A percentile compares a stretch with the other conserved stretches of the same genome.
Evolutionary conservation across 2,329 filamentous ascomycete genomes (phyloP).

Genomic region (Ophiocordyceps sinensis): DNA sequence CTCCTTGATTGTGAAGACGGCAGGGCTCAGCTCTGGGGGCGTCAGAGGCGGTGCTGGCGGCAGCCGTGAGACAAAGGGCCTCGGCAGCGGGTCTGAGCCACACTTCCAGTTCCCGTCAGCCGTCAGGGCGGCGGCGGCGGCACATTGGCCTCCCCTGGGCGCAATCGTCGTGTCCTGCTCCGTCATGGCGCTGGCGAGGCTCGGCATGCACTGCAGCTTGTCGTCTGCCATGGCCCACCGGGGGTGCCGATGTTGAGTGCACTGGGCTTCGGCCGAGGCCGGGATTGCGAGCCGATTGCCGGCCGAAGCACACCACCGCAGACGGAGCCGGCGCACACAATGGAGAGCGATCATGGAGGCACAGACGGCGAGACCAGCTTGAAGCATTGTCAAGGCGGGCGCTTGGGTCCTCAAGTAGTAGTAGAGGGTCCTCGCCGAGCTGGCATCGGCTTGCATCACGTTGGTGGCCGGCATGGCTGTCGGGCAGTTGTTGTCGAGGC

Average conservation of each 20-base stretch:
- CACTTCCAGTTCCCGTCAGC: conserved; percentile 13
- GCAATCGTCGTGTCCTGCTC: conserved; percentile 2
- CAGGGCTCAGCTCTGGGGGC: conserved; percentile 27
- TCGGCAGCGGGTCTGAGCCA: conserved; percentile 11
- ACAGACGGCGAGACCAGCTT: conserved; percentile 17
- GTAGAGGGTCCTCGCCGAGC: conserved; percentile 13
- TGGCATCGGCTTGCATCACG: conserved; percentile 12
- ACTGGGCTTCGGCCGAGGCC: conserved; percentile 2
- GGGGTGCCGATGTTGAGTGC: conserved; percentile 4
- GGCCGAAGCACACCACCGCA: conserved; percentile 6
- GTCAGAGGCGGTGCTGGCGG: conserved; percentile 35
- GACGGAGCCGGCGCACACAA: conserved; percentile 11
- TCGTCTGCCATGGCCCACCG: conserved; percentile 12
- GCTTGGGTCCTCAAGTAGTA: conserved; percentile 15
- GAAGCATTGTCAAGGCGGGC: conserved; percentile 14
- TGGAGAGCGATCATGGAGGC: conserved; percentile 19
- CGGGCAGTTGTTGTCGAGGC: conserved; percentile 15
- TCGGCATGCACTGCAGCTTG: conserved; percentile 7
- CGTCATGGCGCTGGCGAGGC: neutral
- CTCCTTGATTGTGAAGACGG: conserved; percentile 26
- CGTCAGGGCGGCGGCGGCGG: conserved; percentile 6
- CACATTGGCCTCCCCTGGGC: conserved; percentile 4
- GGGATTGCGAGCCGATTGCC: neutral
- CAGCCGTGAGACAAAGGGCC: conserved; percentile 20
- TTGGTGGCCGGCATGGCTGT: conserved; percentile 17